Evolutionary conservation across 176 grass and related monocot species (phyloP), one percentile per base, ranked within the genome.

Genomic region (Cenchrus fungigraminus): DNA sequence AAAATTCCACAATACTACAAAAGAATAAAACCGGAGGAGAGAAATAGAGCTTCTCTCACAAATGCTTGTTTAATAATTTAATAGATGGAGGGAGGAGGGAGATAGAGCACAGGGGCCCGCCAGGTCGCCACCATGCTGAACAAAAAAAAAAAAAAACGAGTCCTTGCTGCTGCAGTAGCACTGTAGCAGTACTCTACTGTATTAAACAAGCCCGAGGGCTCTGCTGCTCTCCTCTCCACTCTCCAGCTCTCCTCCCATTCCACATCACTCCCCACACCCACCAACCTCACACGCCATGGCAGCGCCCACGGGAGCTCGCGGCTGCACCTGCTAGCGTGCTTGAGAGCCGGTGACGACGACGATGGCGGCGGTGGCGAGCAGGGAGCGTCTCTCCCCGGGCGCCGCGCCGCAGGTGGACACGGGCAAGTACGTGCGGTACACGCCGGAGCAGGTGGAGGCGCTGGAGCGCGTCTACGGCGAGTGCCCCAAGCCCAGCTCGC

Each of bases 351-450:
- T 56, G 65, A 4, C 37, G 65, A 16, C 77, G 49, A 16, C 77
- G 49, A 94, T 90, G 97, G 93, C 93, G 82, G 83, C 88, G 88
- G 88, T 81, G 64, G 89, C 64, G 71, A 65, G 59, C 15, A 81
- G 82, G 68, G 87, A 91, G 34, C 53, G 72, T 66, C 84, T 87
- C 12, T 87, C 89, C 76, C 89, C 81, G 32, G 82, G 81, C 40
- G 66, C 62, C 25, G 62, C 81, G 52, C 92, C 87, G 69, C 89
- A 79, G 87, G 73, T 99, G 82, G 97, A 99, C 57, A 32, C 90
- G 9, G 94, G 97, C 59, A 99, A 99, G 97, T 99, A 99, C 75
- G 94, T 99, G 56, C 86, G 97, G 45, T 99, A 99, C 90, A 97
- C 97, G 56, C 97, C 90, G 29, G 97, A 99, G 90, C 97, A 99